phyloP scores from a whole-genome alignment of 2,329 filamentous ascomycete species.

The Fusarium sp. region DNA sequence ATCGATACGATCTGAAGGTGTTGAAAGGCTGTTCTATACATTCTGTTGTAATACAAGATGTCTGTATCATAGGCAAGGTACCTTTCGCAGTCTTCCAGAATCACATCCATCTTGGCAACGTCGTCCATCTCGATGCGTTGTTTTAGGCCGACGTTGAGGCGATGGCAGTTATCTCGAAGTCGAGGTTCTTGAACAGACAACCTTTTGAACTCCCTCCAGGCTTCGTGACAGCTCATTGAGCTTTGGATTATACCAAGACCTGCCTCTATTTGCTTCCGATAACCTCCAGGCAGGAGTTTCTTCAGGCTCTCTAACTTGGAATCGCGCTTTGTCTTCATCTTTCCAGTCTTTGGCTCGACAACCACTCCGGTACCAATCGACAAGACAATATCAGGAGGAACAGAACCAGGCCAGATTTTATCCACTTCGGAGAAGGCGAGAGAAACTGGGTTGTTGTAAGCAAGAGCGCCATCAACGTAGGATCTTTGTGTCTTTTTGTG shows the following conservation, averaged over 20 bases:
- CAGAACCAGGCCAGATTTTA: conserved; percentile 6
- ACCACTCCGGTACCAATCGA: conserved; percentile 6
- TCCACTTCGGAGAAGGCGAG: neutral
- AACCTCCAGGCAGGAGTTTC: neutral
- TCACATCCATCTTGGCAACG: neutral
- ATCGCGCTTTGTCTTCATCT: neutral
- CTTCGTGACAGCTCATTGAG: conserved; percentile 4
- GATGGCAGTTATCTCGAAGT: neutral
- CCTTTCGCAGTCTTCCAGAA: neutral
- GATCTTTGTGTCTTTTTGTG: neutral
- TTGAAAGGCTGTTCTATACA: neutral
- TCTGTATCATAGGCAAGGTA: neutral
- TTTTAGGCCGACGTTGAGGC: conserved; percentile 4
- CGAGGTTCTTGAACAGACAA: neutral
- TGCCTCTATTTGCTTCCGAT: neutral
- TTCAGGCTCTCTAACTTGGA: neutral
- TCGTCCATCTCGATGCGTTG: conserved; percentile 10
- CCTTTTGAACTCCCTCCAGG: conserved; percentile 4
- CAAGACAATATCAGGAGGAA: conserved; percentile 11
- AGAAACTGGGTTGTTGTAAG: conserved; percentile 13
- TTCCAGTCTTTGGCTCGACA: neutral
- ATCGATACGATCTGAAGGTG: conserved; percentile 8
- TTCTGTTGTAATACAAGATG: neutral
- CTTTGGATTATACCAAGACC: neutral
- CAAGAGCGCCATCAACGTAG: conserved; percentile 13